Conservation (phyloP, 106 monocot genomes). For the Dactylorhiza incarnata region DNA sequence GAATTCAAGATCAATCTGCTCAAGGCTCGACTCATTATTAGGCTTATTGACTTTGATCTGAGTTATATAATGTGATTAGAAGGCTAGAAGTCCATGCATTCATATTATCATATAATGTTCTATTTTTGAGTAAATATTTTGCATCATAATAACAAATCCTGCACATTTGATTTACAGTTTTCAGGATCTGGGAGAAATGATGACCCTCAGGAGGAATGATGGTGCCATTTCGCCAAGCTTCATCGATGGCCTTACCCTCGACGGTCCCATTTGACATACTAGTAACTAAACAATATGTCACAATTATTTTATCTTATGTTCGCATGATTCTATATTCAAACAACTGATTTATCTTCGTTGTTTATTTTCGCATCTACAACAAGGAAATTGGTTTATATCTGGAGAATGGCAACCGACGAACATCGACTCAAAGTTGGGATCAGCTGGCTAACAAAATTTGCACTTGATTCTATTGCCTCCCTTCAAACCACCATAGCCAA, state of each 20-base stretch:
- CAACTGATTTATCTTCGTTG: no score
- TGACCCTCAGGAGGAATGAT: conserved; percentile 62
- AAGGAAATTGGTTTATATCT: conserved; percentile 71
- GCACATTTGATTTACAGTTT: conserved; percentile 43
- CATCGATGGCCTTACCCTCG: conserved; percentile 84
- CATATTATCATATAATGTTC: no score
- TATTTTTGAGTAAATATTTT: no score
- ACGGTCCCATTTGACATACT: conserved; percentile 80
- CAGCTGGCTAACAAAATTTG: conserved; percentile 83
- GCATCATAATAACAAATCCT: not conserved
- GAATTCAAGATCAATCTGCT: no score
- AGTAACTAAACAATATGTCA: conserved; percentile 37
- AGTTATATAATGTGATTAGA: no score
- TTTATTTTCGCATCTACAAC: conserved; percentile 33
- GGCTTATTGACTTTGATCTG: no score
- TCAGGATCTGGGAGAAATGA: conserved; percentile 90
- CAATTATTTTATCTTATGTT: no score
- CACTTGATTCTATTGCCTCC: conserved; percentile 54
- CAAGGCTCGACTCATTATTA: no score
- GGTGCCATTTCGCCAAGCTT: conserved; percentile 82
- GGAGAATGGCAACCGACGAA: conserved; percentile 84
- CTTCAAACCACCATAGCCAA: conserved; percentile 56
- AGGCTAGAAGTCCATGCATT: no score
- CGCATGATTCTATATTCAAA: no score
- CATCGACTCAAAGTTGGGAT: conserved; percentile 82